These are phyloP conservation scores for Phlegmacium glaucopus DNA, from an alignment of 768 basidiomycete genomes.

Conservation along the genomic window DNA sequence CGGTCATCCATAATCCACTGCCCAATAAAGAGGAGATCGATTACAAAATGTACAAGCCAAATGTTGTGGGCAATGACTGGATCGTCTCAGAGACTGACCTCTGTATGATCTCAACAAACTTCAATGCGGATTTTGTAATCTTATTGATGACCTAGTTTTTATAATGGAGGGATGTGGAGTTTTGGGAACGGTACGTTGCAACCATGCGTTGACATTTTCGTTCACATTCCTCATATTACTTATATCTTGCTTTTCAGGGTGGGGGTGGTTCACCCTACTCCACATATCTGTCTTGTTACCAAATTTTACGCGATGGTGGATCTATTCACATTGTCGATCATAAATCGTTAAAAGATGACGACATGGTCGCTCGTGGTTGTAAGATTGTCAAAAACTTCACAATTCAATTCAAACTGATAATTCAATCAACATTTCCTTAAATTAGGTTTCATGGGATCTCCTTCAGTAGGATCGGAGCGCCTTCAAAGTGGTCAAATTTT, in stretches of 20 bases:
- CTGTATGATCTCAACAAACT: conserved; percentile 16
- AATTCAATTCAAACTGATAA: too few species aligned
- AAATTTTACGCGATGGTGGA: too few species aligned
- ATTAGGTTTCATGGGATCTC: conserved; percentile 38
- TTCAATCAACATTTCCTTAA: background rate
- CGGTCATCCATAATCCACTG: conserved; percentile 12
- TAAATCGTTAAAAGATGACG: conserved; percentile 38
- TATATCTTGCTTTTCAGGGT: conserved; percentile 27
- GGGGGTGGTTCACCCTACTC: conserved; percentile 61
- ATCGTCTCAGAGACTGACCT: conserved; percentile 43
- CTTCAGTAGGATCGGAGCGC: conserved; percentile 28
- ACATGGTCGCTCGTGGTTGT: conserved; percentile 29
- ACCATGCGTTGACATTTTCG: too few species aligned
- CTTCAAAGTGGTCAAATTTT: conserved; percentile 22
- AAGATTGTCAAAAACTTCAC: too few species aligned
- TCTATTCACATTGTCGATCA: conserved; percentile 44
- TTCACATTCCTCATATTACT: too few species aligned
- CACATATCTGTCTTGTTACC: too few species aligned
- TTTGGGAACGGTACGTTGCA: conserved; percentile 44
- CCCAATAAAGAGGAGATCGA: conserved; percentile 17
- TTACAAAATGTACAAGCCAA: conserved; percentile 31
- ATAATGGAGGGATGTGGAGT: conserved; percentile 63
- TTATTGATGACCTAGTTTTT: conserved; percentile 35
- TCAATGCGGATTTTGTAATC: background rate
- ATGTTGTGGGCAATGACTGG: conserved; percentile 40